phyloP scores from a whole-genome alignment of 176 grass and related monocot species.

The Hordeum marinum region DNA sequence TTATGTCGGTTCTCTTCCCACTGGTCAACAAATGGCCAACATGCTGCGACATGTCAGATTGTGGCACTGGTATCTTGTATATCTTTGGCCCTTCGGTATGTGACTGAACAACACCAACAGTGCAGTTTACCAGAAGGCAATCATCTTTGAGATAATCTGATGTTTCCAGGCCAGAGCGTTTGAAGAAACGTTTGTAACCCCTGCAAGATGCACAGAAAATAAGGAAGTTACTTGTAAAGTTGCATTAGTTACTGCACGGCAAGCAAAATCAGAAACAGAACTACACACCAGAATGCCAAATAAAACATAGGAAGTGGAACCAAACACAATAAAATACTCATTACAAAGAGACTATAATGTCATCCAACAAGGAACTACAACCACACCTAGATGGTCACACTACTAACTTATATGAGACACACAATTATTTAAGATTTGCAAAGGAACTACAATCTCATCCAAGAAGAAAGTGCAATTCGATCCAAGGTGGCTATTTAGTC shows the following conservation, averaged over 20 bases:
- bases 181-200: constrained; percentile 97
- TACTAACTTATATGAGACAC: background rate
- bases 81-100: constrained; percentile 82
- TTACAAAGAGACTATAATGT: background rate
- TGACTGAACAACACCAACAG: constrained; percentile 88
- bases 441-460: background rate
- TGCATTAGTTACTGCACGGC: background rate
- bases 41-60: constrained; percentile 73
- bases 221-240: background rate
- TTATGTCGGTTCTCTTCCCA: constrained; percentile 67
- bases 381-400: background rate
- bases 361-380: background rate
- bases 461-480: background rate
- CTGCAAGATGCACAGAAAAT: constrained; percentile 40
- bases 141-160: constrained; percentile 99
- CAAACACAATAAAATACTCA: background rate
- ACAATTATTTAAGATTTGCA: background rate
- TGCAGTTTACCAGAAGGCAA: constrained; percentile 91
- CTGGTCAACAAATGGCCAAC: constrained; percentile 66
- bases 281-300: background rate
- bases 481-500: background rate
- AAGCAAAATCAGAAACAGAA: background rate
- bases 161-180: constrained; percentile 73
- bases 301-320: background rate
- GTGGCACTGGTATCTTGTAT: constrained; percentile 74